These are phyloP conservation scores for Blastocystis sp. DNA, from an alignment of 352 stramenopile genomes.

Conservation along the genomic window DNA sequence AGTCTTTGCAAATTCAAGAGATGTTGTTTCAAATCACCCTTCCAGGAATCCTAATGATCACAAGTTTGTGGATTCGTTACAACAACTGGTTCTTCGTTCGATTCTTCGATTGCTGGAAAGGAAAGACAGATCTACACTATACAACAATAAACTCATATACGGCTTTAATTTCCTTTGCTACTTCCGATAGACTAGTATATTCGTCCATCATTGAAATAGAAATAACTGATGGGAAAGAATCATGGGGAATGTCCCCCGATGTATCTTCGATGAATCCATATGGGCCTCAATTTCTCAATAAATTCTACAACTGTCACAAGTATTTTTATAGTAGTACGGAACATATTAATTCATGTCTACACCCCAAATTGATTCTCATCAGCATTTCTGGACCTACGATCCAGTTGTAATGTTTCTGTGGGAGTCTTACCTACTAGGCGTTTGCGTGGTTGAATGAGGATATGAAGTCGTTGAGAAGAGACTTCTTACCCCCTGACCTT, in stretches of 20 bases:
- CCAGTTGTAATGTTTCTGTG: conserved; percentile 5
- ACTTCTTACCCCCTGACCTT: conserved; percentile 45
- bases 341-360: conserved; percentile 52
- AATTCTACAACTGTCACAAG: too few relatives aligned
- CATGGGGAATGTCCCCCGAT: neutral
- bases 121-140: conserved; percentile 15
- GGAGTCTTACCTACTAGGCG: neutral
- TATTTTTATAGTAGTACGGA: neutral
- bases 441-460: conserved; percentile 61
- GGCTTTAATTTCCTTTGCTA: neutral
- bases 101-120: neutral
- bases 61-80: too few relatives aligned
- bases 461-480: conserved; percentile 46
- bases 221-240: neutral
- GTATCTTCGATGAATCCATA: neutral
- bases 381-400: conserved; percentile 65
- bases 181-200: neutral
- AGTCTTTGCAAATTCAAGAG: neutral
- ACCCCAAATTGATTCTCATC: conserved; percentile 48
- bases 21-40: neutral
- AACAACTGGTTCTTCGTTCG: neutral
- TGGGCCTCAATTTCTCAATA: neutral
- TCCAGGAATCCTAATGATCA: neutral
- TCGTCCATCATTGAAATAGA: neutral
- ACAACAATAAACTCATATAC: neutral